Conservation (phyloP, 257 asterid genomes). For the Leonotis leonurus region DNA sequence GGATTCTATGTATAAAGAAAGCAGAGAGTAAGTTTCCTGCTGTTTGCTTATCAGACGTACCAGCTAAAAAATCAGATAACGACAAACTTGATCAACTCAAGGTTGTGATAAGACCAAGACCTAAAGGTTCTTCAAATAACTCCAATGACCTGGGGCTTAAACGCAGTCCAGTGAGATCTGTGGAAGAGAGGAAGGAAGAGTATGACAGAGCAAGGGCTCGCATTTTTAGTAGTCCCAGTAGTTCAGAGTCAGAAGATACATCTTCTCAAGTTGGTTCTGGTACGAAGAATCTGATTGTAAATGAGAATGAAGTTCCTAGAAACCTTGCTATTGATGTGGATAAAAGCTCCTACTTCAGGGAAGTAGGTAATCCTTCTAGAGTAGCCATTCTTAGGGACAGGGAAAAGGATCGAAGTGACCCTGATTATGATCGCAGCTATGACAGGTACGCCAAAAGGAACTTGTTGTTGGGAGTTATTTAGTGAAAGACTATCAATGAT, state of each 20-base stretch:
- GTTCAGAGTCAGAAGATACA: slow-evolving; percentile 47
- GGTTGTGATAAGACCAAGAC: slow-evolving; percentile 68
- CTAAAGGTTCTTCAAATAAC: slow-evolving; percentile 41
- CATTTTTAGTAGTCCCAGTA: slow-evolving; percentile 54
- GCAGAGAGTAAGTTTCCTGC: slow-evolving; percentile 71
- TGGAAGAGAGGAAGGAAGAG: slow-evolving; percentile 96
- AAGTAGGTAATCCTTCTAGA: slow-evolving; percentile 46
- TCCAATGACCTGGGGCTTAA: slow-evolving; percentile 43
- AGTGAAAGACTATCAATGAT: background rate
- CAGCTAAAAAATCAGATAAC: slow-evolving; percentile 57
- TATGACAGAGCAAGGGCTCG: slow-evolving; percentile 98
- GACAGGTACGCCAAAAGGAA: slow-evolving; percentile 45
- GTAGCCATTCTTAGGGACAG: slow-evolving; percentile 96
- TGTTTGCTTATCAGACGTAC: slow-evolving; percentile 69
- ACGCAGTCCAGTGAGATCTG: slow-evolving; percentile 60
- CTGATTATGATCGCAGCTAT: slow-evolving; percentile 92
- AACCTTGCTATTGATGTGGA: slow-evolving; percentile 46
- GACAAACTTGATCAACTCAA: slow-evolving; percentile 56
- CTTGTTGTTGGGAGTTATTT: background rate
- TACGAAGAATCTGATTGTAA: slow-evolving; percentile 34
- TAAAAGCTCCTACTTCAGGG: slow-evolving; percentile 37
- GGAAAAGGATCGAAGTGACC: slow-evolving; percentile 90
- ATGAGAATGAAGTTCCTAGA: slow-evolving; percentile 46
- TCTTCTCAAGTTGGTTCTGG: slow-evolving; percentile 32
- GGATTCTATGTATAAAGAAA: slow-evolving; percentile 63